These are phyloP conservation scores for Fusarium buharicum DNA, from an alignment of 2,329 filamentous ascomycete species.

Conservation along the genomic window DNA sequence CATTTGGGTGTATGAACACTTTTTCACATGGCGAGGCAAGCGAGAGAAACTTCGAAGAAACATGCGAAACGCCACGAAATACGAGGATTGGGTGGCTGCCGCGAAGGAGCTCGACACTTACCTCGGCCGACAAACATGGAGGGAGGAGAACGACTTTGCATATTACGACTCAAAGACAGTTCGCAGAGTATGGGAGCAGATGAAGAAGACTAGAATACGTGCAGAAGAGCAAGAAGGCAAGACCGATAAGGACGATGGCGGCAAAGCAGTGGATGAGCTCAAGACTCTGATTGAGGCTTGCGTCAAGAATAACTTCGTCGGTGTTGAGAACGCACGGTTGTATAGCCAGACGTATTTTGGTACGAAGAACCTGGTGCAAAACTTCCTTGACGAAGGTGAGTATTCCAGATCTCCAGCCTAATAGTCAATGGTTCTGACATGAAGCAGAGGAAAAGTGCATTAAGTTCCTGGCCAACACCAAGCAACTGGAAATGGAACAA, in stretches of 20 bases:
- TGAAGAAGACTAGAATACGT: slow-evolving; percentile 70
- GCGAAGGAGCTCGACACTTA: slow-evolving; percentile 83
- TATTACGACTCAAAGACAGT: slow-evolving; percentile 93
- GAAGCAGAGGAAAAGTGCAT: slow-evolving; percentile 71
- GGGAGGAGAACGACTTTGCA: slow-evolving; percentile 78
- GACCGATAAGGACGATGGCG: slow-evolving; percentile 50
- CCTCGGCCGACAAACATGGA: slow-evolving; percentile 84
- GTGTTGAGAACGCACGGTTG: slow-evolving; percentile 91
- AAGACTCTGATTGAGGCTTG: slow-evolving; percentile 84
- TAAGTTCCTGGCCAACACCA: slow-evolving; percentile 73
- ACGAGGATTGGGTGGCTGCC: slow-evolving; percentile 83
- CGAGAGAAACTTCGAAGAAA: slow-evolving; percentile 76
- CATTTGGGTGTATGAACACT: slow-evolving; percentile 92
- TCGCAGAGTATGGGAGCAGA: slow-evolving; percentile 77
- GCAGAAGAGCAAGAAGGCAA: slow-evolving; percentile 65
- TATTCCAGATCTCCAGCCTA: background rate
- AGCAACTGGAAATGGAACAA: slow-evolving; percentile 73
- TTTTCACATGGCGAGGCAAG: slow-evolving; percentile 86
- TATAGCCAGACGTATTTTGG: slow-evolving; percentile 98
- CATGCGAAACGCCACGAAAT: slow-evolving; percentile 77
- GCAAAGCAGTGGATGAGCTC: slow-evolving; percentile 76
- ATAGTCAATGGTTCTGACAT: slow-evolving; percentile 20
- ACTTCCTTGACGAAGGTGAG: slow-evolving; percentile 84
- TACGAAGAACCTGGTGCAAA: slow-evolving; percentile 93
- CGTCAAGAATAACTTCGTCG: slow-evolving; percentile 97